Evolutionary conservation across 2,329 filamentous ascomycete genomes (phyloP).

Genomic region (Epichloe gansuensis): DNA sequence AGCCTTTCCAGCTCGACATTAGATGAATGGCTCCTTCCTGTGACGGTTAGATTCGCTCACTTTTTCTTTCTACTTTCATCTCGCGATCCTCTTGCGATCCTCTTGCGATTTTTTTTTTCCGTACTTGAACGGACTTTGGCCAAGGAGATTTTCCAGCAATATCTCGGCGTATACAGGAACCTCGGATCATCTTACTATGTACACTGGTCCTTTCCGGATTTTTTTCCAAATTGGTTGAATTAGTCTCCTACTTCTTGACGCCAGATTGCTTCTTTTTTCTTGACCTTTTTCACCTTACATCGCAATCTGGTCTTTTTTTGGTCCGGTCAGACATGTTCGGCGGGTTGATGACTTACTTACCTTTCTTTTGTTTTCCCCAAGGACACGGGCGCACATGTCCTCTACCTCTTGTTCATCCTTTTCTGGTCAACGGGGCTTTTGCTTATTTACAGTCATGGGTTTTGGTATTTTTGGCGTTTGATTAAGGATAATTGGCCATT

Average conservation of each 20-base stretch:
- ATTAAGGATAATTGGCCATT: conserved; percentile 2
- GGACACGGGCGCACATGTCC: neutral
- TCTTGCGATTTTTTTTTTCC: neutral
- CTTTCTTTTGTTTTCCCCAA: neutral
- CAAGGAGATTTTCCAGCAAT: neutral
- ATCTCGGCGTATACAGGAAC: neutral
- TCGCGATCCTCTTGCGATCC: neutral
- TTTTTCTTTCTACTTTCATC: neutral
- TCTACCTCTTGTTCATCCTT: neutral
- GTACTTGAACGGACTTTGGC: neutral
- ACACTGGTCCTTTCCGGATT: neutral
- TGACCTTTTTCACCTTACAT: neutral
- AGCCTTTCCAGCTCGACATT: conserved; percentile 75
- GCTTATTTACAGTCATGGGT: neutral
- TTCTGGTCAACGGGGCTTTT: neutral
- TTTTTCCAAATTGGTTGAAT: neutral
- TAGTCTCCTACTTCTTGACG: neutral
- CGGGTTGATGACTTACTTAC: neutral
- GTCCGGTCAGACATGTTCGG: neutral
- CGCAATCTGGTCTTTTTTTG: neutral
- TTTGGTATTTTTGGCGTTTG: conserved; percentile 1
- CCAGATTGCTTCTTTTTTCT: neutral
- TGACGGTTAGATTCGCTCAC: conserved; percentile 4
- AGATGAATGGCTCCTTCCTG: conserved; percentile 6
- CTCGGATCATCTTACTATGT: neutral